Evolutionary conservation across 2,329 filamentous ascomycete genomes (phyloP), one percentile per base, ranked within the genome.

Genomic region (Botryotinia convoluta): DNA sequence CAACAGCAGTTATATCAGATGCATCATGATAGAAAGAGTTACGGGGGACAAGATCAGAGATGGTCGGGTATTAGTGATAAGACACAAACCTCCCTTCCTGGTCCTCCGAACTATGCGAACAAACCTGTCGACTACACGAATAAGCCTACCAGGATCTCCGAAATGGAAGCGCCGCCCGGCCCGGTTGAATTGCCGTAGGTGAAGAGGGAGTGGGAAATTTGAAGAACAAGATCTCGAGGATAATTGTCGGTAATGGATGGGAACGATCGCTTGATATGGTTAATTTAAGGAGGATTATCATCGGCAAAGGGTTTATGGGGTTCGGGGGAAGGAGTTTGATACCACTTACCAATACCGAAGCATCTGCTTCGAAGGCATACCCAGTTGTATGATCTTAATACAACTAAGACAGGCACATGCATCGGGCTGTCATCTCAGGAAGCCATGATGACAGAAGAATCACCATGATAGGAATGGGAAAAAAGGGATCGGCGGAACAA

Each of bases 101-200:
- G n/a, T 20, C 26, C 48, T 29, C 26, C 48, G 0, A 69, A 57
- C n/a, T 69, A 69, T 18, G n/a, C 48, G 26, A 69, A 68, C 14
- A 68, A 68, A 20, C 65, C 65, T 14, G 48, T 29, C 65, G 57
- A 57, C n/a, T 67, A 67, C 65, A 16, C 44, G 8, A 45, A 72
- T 8, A 65, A 67, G 3, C 70, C 70, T 14, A 39, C 7, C 44
- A 60, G 29, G 9, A 60, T 72, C 5, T 63, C 71, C 9, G 71
- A 72, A 54, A 72, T 72, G 71, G 71, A 72, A 54, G 71, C 63
- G 5, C 71, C 71, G 7, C 48, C 29, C 2, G 62, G 48, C 12
- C 71, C 71, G 7, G 62, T 69, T 10, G 71, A 72, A 32, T 45
- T 72, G 5, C 71, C 71, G 37, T 72, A 60, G 61, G 18, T 20